Evolutionary conservation across 2,329 filamentous ascomycete genomes (phyloP), one percentile per base, ranked within the genome.

Genomic region (Aspergillus latus): DNA sequence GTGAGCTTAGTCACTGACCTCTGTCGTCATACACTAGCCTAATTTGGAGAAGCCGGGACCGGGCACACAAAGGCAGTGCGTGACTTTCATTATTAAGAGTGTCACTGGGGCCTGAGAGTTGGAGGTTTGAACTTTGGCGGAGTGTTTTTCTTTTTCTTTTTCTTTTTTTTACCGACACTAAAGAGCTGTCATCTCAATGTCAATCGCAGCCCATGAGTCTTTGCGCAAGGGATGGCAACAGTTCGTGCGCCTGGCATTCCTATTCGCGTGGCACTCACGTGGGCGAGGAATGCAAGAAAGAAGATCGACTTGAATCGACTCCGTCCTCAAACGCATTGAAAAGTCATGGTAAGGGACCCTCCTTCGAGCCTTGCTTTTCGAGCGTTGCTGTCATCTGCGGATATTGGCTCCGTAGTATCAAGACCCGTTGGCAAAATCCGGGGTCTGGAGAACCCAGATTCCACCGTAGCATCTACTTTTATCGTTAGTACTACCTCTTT

Each of bases 21-120:
- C 58, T 60, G 57, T 56, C 55, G 56, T 63, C 59, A 62, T 62
- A 13, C 40, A 42, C 60, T 63, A 62, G 40, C 61, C 56, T 47
- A n/a, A 58, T 63, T 26, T 61, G 58, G 61, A 56, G 26, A 64
- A 60, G 34, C 62, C 62, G 62, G 61, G 49, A 21, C 21, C 21
- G 21, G 21, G 21, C 21, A 21, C 21, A 21, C 32, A 34, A 34
- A 34, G 32, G 32, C 32, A 34, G 21, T 21, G 21, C 21, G 21
- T 21, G 21, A 21, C 21, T 21, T 21, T 21, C 21, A 21, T 21
- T 21, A 21, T 21, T 21, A 21, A 21, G 21, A 36, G 34, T 36
- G 34, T 36, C 34, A 36, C 21, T 21, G 21, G 21, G 21, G 21
- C 21, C 21, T 21, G 21, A 21, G 21, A 21, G 21, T 21, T 21